Evolutionary conservation across 495 filamentous ascomycete genomes (phyloP), one percentile per base, ranked within the genome.

Genomic region (Symbiotaphrina buchneri): DNA sequence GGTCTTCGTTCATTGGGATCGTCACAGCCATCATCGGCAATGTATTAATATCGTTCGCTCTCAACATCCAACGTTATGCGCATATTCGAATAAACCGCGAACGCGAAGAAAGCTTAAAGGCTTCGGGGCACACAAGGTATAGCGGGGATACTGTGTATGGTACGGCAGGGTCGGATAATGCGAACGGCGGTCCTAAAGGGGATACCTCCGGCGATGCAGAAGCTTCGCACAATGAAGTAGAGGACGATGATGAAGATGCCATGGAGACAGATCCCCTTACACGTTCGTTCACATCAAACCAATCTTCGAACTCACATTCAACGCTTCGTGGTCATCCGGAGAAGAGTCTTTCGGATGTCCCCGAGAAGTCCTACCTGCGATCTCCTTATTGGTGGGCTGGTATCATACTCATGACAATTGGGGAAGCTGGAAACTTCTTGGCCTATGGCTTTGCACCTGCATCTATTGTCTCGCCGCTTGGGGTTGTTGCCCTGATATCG

Each of bases 361-460:
- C 22, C n/a, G 14, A 53, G 22, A 64, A 71, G 38, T 65, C 58
- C n/a, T 94, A 94, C 49, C 63, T 97, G 25, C 68, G 68, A 28
- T 91, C 82, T 7, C 83, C 82, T 3, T 92, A 85, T 42, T 97
- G 87, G 87, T 95, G 87, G 87, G 53, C 64, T 30, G 87, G 87
- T 6, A 81, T 94, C 32, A 56, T 80, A 3, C 59, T 97, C 32
- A 95, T 95, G 72, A 75, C 65, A 4, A 51, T 90, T n/a, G 87
- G 87, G 10, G 87, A 97, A 54, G 69, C 71, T 36, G 87, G 87
- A 14, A 97, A 97, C 48, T 97, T 97, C 48, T 60, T 97, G 33
- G 87, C 87, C 3, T 97, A 97, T 47, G 87, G 87, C 7, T 97
- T 97, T 47, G 87, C 87, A n/a, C 84, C 87, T 11, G 87, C 87